Conservation (phyloP, 2,329 filamentous ascomycete species). For the Pseudocercospora fijiensis region DNA sequence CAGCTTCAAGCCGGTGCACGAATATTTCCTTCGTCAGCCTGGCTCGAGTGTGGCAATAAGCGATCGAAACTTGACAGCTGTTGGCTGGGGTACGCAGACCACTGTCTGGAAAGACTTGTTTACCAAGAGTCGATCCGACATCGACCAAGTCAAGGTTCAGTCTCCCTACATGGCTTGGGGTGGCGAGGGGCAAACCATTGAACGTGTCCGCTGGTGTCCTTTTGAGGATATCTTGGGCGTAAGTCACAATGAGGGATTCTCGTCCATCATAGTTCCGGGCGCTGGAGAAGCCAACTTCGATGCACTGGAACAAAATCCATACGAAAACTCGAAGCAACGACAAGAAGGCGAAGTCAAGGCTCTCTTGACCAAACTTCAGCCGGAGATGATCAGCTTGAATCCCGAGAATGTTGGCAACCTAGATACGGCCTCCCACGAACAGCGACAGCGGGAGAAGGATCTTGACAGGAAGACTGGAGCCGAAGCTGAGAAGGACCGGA, state of each 20-base stretch:
- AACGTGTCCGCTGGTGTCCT: conserved; percentile 86
- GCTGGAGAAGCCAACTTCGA: conserved; percentile 98
- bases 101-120: conserved; percentile 92
- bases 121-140: conserved; percentile 57
- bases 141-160: conserved; percentile 74
- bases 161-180: conserved; percentile 93
- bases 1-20: conserved; percentile 89
- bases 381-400: conserved; percentile 95
- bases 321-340: conserved; percentile 87
- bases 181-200: conserved; percentile 76
- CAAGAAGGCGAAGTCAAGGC: conserved; percentile 88
- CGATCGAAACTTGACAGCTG: conserved; percentile 80
- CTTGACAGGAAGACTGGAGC: conserved; percentile 63
- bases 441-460: conserved; percentile 73
- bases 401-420: conserved; percentile 88
- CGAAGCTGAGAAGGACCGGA: conserved; percentile 52
- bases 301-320: conserved; percentile 88
- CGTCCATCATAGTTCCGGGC: conserved; percentile 84
- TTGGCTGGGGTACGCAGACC: conserved; percentile 86
- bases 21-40: conserved; percentile 79
- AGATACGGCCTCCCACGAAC: conserved; percentile 75
- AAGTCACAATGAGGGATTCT: conserved; percentile 81
- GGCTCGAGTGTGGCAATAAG: conserved; percentile 84
- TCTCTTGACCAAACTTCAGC: conserved; percentile 89
- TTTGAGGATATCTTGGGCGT: conserved; percentile 91